Evolutionary conservation across 805 yeast genomes (phyloP), one percentile per base, ranked within the genome.

Genomic region (Isabelozyma gotoi): DNA sequence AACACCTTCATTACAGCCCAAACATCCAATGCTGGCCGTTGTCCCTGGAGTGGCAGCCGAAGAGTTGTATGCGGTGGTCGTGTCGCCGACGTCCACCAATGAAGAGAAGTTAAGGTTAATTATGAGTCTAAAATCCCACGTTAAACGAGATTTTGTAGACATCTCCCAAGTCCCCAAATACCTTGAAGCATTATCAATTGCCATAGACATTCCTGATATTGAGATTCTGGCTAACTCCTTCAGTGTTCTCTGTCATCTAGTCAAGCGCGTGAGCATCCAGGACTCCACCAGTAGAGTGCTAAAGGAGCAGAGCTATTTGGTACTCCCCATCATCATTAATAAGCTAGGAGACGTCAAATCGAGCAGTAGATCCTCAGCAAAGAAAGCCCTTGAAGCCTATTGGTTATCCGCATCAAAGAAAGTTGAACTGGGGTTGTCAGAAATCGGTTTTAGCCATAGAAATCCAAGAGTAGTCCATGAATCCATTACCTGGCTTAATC

Each of bases 191-290:
- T 59, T 82, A 37, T 62, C 74, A 7, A 51, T 67, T 3, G 82
- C 78, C 2, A 68, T 66, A 36, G 74, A 71, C 42, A 62, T 69
- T 3, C 50, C 60, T 2, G 71, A 70, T 38, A 42, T 61, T 27
- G 57, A 69, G 8, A 67, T 80, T 15, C 69, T 70, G 46, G 46
- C 68, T 1, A 42, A 60, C 17, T 70, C 80, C 2, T 80, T 81
- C 52, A 72, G 79, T 20, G 71, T 80, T 0, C 55, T 79, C 3
- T 78, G 82, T 39, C 84, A 81, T 52, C 58, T 81, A 41, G 73
- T 81, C 21, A 81, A 80, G 45, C 62, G 86, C 16, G 77, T 81
- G 5, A 74, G 80, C 38, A 76, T 79, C 60, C 86, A 81, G 59
- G 84, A 80, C 49, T 60, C 69, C 1, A 53, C 59, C 7, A 69